Percentiles rank a stretch among this genome's conserved stretches.
These are phyloP conservation scores for Botryotinia narcissicola DNA, from an alignment of 2,329 filamentous ascomycete species.

Conservation along the genomic window DNA sequence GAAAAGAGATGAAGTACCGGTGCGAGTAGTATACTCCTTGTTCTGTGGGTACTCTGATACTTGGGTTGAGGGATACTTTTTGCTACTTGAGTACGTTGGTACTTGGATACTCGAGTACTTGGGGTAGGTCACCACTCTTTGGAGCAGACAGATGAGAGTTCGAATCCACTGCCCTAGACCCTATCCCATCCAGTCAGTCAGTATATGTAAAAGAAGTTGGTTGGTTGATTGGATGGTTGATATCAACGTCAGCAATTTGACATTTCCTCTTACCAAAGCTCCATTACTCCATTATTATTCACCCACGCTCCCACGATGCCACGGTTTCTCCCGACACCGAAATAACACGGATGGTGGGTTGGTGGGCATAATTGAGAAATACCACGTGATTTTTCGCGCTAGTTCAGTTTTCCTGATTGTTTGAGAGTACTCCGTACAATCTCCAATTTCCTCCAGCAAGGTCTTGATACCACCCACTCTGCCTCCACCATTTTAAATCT, in stretches of 20 bases:
- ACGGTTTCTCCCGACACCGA: constrained; percentile 20
- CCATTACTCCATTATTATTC: neutral
- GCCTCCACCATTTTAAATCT: constrained; percentile 47
- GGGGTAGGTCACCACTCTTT: neutral
- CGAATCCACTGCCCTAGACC: neutral
- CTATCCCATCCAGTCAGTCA: neutral
- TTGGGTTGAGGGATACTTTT: neutral
- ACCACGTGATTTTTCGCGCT: constrained; percentile 16
- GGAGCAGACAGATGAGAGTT: neutral
- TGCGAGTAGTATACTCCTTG: neutral
- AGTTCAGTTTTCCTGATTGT: constrained; percentile 19
- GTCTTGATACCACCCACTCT: constrained; percentile 36
- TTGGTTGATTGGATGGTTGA: neutral
- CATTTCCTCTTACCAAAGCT: neutral
- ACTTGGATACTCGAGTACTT: neutral
- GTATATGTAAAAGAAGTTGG: neutral
- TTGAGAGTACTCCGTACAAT: constrained; percentile 11
- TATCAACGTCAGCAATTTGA: neutral
- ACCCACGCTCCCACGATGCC: neutral
- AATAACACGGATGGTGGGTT: constrained; percentile 1
- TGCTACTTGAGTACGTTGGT: neutral
- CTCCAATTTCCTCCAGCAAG: constrained; percentile 28
- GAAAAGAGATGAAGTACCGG: neutral
- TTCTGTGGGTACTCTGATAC: neutral
- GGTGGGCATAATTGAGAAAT: neutral